Base-by-base conservation (phyloP, 164 flowering plant species). In the Magnolia changhungtana region DNA sequence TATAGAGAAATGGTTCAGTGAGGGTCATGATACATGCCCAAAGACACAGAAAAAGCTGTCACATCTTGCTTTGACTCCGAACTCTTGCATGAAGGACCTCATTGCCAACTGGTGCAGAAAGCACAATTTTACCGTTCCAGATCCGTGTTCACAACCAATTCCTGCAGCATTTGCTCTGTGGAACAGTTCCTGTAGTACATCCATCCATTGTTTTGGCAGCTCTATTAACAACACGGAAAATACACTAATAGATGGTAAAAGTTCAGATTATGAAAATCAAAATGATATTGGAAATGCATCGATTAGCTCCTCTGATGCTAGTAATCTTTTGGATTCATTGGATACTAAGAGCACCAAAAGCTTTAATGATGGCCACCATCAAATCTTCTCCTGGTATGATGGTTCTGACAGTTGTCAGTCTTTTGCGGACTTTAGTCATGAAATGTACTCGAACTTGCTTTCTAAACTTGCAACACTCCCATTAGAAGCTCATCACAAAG, bases 1-100 rank as follows among this genome's bases (percentile, higher is more conserved):
- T 90, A 92, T 92, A 70, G 87, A 90, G 79, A 92, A 84, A 79
- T 95, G 98, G 98, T 86, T 95, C 76, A 85, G 82, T 72, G 94
- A 92, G 75, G 98, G 96, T 73, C 79, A 95, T 78, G 83, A 82
- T 73, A 84, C 83, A n/a, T 95, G 98, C 78, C 98, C 98, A 69
- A 87, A 83, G 82, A 91, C 95, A 24, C 77, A 82, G 69, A 78
- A 51, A 81, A 87, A 83, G 73, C 77, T 92, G 59, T 23, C 81
- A 1, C 74, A 90, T 81, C 73, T 80, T 50, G 87, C 89, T 52
- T 84, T 29, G 37, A 87, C 82, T 31, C 88, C 96, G 49, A 91
- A 95, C 77, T 65, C 78, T 71, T 65, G 69, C 85, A 70, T 91
- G 82, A 89, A 89, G 82, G 87, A 86, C 51, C 80, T 87, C 27